A percentile compares a stretch with the other conserved stretches of the same genome.
phyloP scores from a whole-genome alignment of 1,284 basidiomycete genomes.

The Sporisorium scitamineum region DNA sequence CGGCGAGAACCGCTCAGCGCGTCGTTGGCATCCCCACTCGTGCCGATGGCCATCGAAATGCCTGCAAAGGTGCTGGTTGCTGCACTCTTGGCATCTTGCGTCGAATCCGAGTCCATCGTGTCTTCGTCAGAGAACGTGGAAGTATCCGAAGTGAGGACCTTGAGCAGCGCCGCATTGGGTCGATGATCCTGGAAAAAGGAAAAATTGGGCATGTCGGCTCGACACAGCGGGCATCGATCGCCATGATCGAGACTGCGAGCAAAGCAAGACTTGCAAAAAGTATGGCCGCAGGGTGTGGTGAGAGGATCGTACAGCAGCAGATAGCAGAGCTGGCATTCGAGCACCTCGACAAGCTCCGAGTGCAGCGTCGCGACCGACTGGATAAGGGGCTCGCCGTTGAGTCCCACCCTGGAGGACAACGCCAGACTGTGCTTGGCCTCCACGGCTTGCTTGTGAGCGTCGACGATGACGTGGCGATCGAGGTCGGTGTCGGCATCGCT shows the following conservation, averaged over 20 bases:
- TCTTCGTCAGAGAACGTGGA: constrained; percentile 49
- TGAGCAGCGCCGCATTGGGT: constrained; percentile 46
- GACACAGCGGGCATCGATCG: constrained; percentile 84
- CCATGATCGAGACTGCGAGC: constrained; percentile 89
- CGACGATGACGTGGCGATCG: not conserved
- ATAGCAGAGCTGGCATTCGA: constrained; percentile 92
- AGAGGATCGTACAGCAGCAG: constrained; percentile 84
- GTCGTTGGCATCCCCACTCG: not conserved
- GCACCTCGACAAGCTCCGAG: constrained; percentile 77
- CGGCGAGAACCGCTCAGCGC: not conserved
- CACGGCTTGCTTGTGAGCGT: constrained; percentile 5
- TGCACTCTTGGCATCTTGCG: constrained; percentile 19
- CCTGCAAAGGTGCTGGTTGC: constrained; percentile 22
- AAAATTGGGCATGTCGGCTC: constrained; percentile 80
- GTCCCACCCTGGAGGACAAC: constrained; percentile 27
- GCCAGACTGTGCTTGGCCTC: constrained; percentile 42
- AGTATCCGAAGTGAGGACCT: constrained; percentile 51
- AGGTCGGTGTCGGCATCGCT: constrained; percentile 25
- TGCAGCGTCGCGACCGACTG: constrained; percentile 53
- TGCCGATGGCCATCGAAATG: constrained; percentile 22
- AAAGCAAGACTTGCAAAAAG: constrained; percentile 89
- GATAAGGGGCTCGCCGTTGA: constrained; percentile 42
- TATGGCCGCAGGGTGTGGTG: constrained; percentile 94
- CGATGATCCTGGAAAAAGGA: constrained; percentile 81
- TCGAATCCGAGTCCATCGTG: constrained; percentile 30